Base-by-base conservation (phyloP, 1,139 yeast species). In the Hyphopichia pseudoburtonii region DNA sequence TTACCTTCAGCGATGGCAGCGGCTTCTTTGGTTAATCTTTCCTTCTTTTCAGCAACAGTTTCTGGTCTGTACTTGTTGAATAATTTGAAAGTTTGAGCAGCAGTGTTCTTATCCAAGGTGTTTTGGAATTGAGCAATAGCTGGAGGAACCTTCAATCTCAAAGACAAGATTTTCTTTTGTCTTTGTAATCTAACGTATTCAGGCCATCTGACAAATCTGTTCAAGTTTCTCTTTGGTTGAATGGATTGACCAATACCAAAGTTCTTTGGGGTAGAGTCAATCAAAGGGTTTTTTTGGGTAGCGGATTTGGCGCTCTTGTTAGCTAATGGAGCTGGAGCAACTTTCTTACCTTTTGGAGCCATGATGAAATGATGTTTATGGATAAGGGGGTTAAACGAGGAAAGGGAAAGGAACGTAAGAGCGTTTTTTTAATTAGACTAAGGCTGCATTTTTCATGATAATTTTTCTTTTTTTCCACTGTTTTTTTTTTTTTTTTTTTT, bases 181-280 rank as follows among this genome's bases (percentile, higher is more conserved):
- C 96, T 86, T 77, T 87, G 95, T 57, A 86, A 77, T 78, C 95
- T 86, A 57, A 88, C 90, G 71, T 88, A 87, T 73, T 84, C 90
- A 68, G 97, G 97, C 97, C 97, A 90, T 76, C 86, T 90, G 65
- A 90, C 97, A 70, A 86, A 89, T 75, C 97, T 87, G 51, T 94
- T 76, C 64, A 90, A 82, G 86, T 90, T 86, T 77, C 94, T 84
- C 80, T 84, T 87, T 76, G 96, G 96, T 73, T 90, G 97, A 56
- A 89, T 64, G 53, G 82, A 75, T 78, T 88, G 97, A 63, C 98
- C 98, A 62, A 92, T 84, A 75, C 97, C 97, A 64, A 85, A 90
- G 79, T 82, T 85, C 76, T 85, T 86, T 72, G 97, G 95, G 51
- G 89, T 78, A 51, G 95, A 72, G 68, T 86, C 94, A 59, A 84